Evolutionary conservation across 2,329 filamentous ascomycete genomes (phyloP).

Genomic region (Rhinocladiella mackenziei): DNA sequence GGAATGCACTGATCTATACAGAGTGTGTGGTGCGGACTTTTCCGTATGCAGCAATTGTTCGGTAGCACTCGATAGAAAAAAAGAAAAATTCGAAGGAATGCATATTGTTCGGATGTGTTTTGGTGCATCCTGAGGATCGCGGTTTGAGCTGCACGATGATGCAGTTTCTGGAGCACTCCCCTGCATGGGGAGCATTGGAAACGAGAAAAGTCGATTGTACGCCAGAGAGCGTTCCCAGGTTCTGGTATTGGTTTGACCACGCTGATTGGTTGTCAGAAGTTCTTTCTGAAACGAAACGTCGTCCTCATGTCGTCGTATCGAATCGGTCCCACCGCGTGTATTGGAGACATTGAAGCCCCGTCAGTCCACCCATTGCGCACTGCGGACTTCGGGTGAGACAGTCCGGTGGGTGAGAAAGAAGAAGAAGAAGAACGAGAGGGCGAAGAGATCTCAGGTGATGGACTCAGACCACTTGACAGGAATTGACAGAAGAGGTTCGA

Average conservation of each 20-base stretch:
- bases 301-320: conserved; percentile 8
- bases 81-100: no score
- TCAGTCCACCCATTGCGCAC: no score
- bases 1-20: conserved; percentile 81
- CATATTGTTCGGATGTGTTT: no score
- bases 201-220: conserved; percentile 11
- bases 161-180: conserved; percentile 11
- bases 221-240: conserved; percentile 5
- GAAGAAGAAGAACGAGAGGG: neutral
- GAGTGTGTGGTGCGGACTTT: no score
- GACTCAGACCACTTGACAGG: conserved; percentile 17
- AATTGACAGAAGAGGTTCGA: neutral
- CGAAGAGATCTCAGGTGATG: conserved; percentile 16
- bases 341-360: neutral
- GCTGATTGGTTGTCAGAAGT: conserved; percentile 21
- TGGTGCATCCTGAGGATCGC: no score
- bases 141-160: no score
- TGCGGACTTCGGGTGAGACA: conserved; percentile 3
- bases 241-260: neutral
- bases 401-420: neutral
- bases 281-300: conserved; percentile 19
- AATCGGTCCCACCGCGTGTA: conserved; percentile 1
- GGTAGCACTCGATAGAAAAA: no score
- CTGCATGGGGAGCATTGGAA: conserved; percentile 10
- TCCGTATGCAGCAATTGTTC: no score